Percentiles rank a stretch among this genome's conserved stretches.
Evolutionary conservation across 164 flowering plant species (phyloP).

Genomic region (Brasenia schreberi): DNA sequence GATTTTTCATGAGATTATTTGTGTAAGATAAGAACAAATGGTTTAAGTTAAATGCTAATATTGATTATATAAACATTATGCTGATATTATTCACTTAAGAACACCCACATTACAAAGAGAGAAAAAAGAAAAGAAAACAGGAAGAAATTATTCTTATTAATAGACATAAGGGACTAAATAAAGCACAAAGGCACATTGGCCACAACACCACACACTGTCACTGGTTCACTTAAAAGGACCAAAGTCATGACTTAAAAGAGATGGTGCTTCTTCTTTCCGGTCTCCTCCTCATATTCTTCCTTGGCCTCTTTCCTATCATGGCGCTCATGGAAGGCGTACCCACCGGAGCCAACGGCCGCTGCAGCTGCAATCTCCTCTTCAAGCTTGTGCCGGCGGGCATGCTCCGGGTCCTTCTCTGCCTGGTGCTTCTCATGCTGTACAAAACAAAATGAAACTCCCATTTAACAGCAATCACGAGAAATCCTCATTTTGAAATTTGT

Average conservation of each 20-base stretch:
- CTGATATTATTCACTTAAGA: neutral
- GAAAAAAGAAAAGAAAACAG: neutral
- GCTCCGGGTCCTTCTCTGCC: conserved; percentile 2
- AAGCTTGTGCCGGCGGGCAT: neutral
- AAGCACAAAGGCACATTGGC: neutral
- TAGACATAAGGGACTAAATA: neutral
- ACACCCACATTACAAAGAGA: neutral
- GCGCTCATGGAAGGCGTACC: conserved; percentile 2
- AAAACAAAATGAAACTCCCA: neutral
- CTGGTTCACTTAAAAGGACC: neutral
- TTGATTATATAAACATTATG: too few species aligned
- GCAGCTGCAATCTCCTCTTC: conserved; percentile 1
- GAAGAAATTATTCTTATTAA: neutral
- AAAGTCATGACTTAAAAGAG: conserved; percentile 9
- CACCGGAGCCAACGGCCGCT: neutral
- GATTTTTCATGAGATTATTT: too few species aligned
- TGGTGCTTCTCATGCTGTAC: conserved; percentile 2
- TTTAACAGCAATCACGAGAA: neutral
- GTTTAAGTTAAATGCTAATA: too few species aligned
- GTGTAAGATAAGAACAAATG: too few species aligned
- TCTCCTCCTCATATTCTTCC: conserved; percentile 7
- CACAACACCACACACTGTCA: neutral
- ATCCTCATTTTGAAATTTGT: neutral
- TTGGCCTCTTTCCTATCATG: conserved; percentile 2
- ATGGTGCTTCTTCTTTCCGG: conserved; percentile 24